phyloP scores from a whole-genome alignment of 148 eudicot genomes.

The Spergularia marina region DNA sequence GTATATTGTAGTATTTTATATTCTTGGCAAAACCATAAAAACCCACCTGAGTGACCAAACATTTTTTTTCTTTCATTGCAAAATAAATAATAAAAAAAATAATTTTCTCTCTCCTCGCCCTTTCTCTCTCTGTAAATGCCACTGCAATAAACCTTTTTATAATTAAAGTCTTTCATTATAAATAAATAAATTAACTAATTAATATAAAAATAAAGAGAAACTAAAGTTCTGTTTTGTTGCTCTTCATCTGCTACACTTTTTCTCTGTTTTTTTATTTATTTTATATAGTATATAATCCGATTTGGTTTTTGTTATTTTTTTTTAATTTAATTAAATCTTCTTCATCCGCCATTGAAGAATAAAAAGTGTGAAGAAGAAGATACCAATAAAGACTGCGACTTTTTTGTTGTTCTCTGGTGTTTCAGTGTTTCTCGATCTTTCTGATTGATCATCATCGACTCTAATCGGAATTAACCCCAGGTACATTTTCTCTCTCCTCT shows the following conservation, averaged over 20 bases:
- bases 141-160: too few species aligned
- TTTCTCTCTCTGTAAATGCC: too few species aligned
- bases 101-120: too few species aligned
- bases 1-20: too few species aligned
- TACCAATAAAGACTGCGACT: background rate
- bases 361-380: background rate
- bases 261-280: background rate
- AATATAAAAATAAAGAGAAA: background rate
- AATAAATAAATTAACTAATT: background rate
- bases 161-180: background rate
- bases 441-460: background rate
- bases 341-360: constrained; percentile 22
- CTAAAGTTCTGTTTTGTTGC: constrained; percentile 2
- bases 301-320: too few species aligned
- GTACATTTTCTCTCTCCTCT: constrained; percentile 18
- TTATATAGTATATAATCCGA: background rate
- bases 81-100: too few species aligned
- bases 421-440: background rate
- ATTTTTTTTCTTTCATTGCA: too few species aligned
- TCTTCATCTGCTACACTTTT: constrained; percentile 3
- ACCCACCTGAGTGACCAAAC: too few species aligned
- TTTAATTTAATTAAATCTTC: constrained; percentile 3
- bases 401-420: constrained; percentile 1
- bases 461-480: constrained; percentile 2
- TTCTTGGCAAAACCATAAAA: too few species aligned